phyloP scores from a whole-genome alignment of 2,329 filamentous ascomycete genomes.

The Fusarium sp. region DNA sequence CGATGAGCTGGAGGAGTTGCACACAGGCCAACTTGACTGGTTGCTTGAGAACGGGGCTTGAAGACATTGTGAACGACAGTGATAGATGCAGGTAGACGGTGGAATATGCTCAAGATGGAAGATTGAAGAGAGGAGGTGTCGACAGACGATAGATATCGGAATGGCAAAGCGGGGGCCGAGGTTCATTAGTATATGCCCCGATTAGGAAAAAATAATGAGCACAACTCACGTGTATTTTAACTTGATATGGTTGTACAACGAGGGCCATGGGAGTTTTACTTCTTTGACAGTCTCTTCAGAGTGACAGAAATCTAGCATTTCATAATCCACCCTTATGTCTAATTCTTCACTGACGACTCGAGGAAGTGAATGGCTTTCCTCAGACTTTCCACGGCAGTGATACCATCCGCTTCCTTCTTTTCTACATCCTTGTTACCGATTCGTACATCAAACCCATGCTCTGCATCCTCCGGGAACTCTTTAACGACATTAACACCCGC shows the following conservation, averaged over 20 bases:
- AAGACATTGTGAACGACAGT: neutral
- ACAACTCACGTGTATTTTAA: neutral
- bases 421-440: constrained; percentile 38
- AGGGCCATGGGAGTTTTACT: no score
- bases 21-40: constrained; percentile 84
- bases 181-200: neutral
- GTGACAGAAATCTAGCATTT: no score
- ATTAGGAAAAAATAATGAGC: neutral
- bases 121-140: neutral
- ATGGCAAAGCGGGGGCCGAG: neutral
- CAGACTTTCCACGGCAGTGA: constrained; percentile 16
- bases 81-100: neutral
- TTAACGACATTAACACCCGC: constrained; percentile 15
- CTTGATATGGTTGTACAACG: neutral
- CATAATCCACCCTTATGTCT: neutral
- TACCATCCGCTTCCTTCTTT: constrained; percentile 5
- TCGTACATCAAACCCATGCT: constrained; percentile 42
- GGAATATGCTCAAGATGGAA: neutral
- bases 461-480: constrained; percentile 41
- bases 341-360: neutral
- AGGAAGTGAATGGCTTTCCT: constrained; percentile 40
- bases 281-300: no score
- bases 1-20: constrained; percentile 85
- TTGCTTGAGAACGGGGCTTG: constrained; percentile 72
- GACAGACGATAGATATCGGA: neutral